Base-by-base conservation (phyloP, 805 yeast genomes). In the Ogataea nonfermentans region DNA sequence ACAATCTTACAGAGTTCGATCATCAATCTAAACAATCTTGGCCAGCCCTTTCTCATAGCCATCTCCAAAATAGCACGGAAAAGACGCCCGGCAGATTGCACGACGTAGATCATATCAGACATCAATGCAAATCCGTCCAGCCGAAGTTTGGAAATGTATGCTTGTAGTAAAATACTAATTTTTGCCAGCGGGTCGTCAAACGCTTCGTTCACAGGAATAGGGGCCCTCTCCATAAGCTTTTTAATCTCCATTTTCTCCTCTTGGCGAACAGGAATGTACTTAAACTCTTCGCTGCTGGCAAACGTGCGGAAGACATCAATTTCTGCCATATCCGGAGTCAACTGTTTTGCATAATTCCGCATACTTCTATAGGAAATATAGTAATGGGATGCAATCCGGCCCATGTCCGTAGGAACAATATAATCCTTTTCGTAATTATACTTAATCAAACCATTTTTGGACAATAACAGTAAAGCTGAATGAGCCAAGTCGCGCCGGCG, bases 101-200 rank as follows among this genome's bases (percentile, higher is more conserved):
- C 84, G 28, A 93, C 78, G 57, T 86, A 93, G 3, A 87, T 72
- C 96, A 90, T 88, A 66, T 93, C 99, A 0, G 96, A 79, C 73
- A 84, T 79, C 44, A 95, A 63, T 0, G 97, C 96, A 65, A 87
- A 86, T 0, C 98, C 98, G 1, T 84, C 93, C 12, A 93, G 66
- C 8, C 70, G 66, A 16, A 90, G 65, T 25, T 81, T 64, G 1
- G 96, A 84, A n/a, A 93, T 85, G 53, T 85, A 88, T 0, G 96
- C 76, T 56, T 93, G 99, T 9, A 93, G 64, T 25, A 93, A 61
- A 6, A 88, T 77, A 49, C 81, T 88, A 14, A 86, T 75, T 58
- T 93, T 93, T 0, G 95, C 84, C 12, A 77, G 58, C 0, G 90
- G 81, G 43, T 87, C 91, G 31, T 73, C 78, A 0, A 80, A 64